Conservation (phyloP, 371 early-diverging fungal genomes). For the Lichtheimia ramosa region DNA sequence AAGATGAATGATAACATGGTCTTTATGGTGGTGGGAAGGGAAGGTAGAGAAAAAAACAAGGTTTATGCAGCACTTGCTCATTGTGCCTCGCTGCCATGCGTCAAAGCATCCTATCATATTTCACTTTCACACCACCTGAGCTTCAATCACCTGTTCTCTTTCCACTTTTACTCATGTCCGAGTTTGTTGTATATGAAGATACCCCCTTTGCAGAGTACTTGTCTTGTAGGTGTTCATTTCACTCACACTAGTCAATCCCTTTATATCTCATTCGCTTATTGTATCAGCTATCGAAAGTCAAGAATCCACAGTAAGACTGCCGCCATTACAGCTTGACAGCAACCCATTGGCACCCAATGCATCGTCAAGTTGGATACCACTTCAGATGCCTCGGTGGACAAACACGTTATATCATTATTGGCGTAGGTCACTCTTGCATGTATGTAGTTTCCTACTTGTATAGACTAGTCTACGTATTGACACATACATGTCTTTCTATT, state of each 20-base stretch:
- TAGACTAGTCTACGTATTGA: not conserved
- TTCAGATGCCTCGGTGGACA: conserved; percentile 10
- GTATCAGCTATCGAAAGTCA: conserved; percentile 41
- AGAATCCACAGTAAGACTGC: conserved; percentile 38
- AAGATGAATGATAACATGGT: too few relatives aligned
- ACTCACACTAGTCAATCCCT: not conserved
- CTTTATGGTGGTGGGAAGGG: too few relatives aligned
- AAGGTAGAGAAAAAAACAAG: not conserved
- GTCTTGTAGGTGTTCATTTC: conserved; percentile 52
- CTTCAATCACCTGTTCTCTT: not conserved
- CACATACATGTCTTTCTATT: not conserved
- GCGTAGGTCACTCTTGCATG: conserved; percentile 40
- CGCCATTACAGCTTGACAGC: conserved; percentile 17
- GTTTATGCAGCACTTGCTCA: not conserved
- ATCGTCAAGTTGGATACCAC: conserved; percentile 7
- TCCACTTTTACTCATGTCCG: conserved; percentile 44
- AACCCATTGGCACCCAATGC: too few relatives aligned
- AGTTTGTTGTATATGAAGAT: conserved; percentile 71
- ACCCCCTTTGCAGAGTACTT: conserved; percentile 73
- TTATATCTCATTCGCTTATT: not conserved
- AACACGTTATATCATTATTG: conserved; percentile 27
- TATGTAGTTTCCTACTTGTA: conserved; percentile 8
- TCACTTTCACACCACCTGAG: too few relatives aligned
- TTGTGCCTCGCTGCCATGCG: not conserved
- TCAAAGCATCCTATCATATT: not conserved